These are phyloP conservation scores for Gentiana macrophylla DNA, from an alignment of 257 asterid genomes.

Conservation along the genomic window DNA sequence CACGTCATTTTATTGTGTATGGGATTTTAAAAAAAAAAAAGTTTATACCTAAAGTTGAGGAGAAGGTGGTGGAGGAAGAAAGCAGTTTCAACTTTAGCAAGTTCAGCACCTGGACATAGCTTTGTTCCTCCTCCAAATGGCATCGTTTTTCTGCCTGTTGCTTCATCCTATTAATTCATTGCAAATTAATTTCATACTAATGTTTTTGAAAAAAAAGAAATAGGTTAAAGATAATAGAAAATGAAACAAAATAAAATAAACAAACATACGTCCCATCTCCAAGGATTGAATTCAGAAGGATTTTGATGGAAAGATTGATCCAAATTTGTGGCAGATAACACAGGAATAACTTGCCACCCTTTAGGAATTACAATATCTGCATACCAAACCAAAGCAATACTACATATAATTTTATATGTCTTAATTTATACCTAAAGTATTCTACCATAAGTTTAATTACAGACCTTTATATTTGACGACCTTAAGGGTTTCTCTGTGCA, in stretches of 20 bases:
- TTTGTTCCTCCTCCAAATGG: conserved; percentile 71
- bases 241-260: background rate
- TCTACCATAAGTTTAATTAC: background rate
- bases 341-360: conserved; percentile 79
- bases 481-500: conserved; percentile 55
- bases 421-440: background rate
- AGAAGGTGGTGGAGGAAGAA: conserved; percentile 73
- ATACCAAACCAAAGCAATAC: background rate
- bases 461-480: conserved; percentile 64
- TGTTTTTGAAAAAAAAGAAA: background rate
- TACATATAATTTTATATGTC: conserved; percentile 14
- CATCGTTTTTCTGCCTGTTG: conserved; percentile 33
- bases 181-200: background rate
- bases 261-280: conserved; percentile 59
- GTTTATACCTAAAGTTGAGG: conserved; percentile 41
- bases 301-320: conserved; percentile 53
- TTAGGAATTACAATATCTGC: conserved; percentile 51
- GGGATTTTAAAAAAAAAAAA: background rate
- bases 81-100: conserved; percentile 60
- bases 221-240: too few relatives aligned
- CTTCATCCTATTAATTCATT: conserved; percentile 22
- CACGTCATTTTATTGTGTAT: too few relatives aligned
- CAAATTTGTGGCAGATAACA: conserved; percentile 47
- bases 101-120: conserved; percentile 72
- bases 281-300: conserved; percentile 53